Evolutionary conservation across 768 basidiomycete species (phyloP), one percentile per base, ranked within the genome.

Genomic region (Asterophora lycoperdoides): DNA sequence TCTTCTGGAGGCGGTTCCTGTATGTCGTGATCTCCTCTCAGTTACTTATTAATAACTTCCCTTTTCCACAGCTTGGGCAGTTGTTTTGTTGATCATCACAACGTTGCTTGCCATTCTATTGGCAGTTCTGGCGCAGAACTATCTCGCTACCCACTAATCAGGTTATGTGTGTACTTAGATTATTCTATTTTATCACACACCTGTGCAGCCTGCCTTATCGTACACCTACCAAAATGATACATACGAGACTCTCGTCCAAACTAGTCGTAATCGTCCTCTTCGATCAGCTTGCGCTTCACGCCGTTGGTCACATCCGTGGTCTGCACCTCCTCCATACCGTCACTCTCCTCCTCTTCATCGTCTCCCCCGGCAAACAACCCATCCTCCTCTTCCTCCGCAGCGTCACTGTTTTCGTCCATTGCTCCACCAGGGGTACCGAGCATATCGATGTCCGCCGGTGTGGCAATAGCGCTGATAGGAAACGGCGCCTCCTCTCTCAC

Each of bases 241-340:
- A 56, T 37, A 47, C 53, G 55, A 40, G 44, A 44, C 32, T 47
- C 23, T 53, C 52, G 26, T 23, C 44, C 19, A 46, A n/a, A 23
- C 63, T 69, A 88, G 62, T 91, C 89, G 54, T 92, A 92, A 59
- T 92, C 89, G 54, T 92, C 89, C 58, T 90, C 89, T 61, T 92
- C 89, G 2, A 89, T 83, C 41, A 91, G 67, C 64, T 90, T 89
- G 34, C 89, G 75, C 62, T 88, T 89, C 42, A 81, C 71, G 18
- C 85, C 88, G 51, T 83, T 84, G 9, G 74, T 68, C 1, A 54
- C 52, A 8, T 66, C 59, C 35, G 69, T 59, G 2, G 81, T 77
- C 57, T 83, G 78, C 3, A 87, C 80, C 52, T 89, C 86, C 55
- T 89, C 87, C 87, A 89, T 89, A 2, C 73, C 83, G 48, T 90